phyloP scores from a whole-genome alignment of 75 land plant genomes.

The Larix kaempferi region DNA sequence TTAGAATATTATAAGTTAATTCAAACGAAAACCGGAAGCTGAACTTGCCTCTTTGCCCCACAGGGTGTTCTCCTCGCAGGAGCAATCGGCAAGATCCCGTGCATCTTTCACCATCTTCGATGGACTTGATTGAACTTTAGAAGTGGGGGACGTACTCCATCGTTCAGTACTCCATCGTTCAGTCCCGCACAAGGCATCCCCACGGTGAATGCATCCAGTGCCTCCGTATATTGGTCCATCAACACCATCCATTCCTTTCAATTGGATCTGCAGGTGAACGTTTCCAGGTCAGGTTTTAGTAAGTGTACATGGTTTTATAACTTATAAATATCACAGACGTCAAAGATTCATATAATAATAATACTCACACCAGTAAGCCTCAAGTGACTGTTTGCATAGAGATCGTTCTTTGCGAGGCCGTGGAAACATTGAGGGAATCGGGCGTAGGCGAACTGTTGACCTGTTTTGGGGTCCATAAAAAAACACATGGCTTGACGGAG shows the following conservation, averaged over 20 bases:
- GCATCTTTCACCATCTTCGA: conserved; percentile 13
- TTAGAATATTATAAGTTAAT: too few relatives aligned
- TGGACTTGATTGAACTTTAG: background rate
- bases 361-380: conserved; percentile 27
- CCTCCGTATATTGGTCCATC: conserved; percentile 3
- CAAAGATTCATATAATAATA: background rate
- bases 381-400: conserved; percentile 15
- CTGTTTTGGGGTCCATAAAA: conserved; percentile 33
- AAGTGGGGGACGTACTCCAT: too few relatives aligned
- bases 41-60: conserved; percentile 28
- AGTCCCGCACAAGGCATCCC: conserved; percentile 7
- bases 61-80: conserved; percentile 18
- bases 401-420: conserved; percentile 9
- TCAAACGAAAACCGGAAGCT: background rate
- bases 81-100: conserved; percentile 11
- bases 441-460: conserved; percentile 24
- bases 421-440: conserved; percentile 42
- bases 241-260: background rate
- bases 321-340: background rate
- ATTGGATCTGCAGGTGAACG: background rate
- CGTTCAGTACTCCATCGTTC: too few relatives aligned
- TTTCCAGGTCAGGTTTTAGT: background rate
- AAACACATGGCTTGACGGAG: conserved; percentile 52
- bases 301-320: background rate
- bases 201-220: conserved; percentile 33